Percentiles rank a stretch among this genome's conserved stretches.
Conservation (phyloP, 108 stramenopile species). For the Chaetoceros muelleri region DNA sequence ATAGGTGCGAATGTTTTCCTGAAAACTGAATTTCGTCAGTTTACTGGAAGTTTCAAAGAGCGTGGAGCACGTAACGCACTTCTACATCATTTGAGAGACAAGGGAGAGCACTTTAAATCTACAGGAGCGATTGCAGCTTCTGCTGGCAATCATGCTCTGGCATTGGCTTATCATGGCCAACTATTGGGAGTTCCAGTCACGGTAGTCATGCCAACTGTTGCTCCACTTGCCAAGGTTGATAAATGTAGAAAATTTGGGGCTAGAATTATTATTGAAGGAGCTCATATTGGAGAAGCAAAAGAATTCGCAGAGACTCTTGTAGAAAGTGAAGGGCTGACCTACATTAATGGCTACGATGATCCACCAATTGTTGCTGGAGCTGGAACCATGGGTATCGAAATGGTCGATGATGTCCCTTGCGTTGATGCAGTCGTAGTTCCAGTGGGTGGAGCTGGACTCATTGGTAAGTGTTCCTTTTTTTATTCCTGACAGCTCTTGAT, state of each 20-base stretch:
- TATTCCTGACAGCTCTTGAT: no score
- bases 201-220: constrained; percentile 92
- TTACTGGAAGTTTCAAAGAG: constrained; percentile 97
- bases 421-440: constrained; percentile 91
- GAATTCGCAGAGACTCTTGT: constrained; percentile 58
- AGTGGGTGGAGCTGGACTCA: constrained; percentile 92
- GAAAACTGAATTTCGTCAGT: constrained; percentile 80
- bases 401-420: constrained; percentile 89
- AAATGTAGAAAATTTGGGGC: constrained; percentile 94
- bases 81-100: constrained; percentile 35
- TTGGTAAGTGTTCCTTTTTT: no score
- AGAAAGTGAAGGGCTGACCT: constrained; percentile 45
- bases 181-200: constrained; percentile 91
- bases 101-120: constrained; percentile 17
- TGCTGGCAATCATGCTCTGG: constrained; percentile 89
- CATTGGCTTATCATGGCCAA: constrained; percentile 89
- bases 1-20: constrained; percentile 74
- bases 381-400: constrained; percentile 96
- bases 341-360: constrained; percentile 97
- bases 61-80: constrained; percentile 94
- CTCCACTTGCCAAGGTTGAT: constrained; percentile 91
- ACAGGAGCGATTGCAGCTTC: constrained; percentile 88
- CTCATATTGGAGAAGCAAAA: constrained; percentile 91
- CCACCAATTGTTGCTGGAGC: constrained; percentile 94
- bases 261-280: constrained; percentile 81